phyloP scores from a whole-genome alignment of 352 stramenopile genomes.

The Phytophthora hybrid region DNA sequence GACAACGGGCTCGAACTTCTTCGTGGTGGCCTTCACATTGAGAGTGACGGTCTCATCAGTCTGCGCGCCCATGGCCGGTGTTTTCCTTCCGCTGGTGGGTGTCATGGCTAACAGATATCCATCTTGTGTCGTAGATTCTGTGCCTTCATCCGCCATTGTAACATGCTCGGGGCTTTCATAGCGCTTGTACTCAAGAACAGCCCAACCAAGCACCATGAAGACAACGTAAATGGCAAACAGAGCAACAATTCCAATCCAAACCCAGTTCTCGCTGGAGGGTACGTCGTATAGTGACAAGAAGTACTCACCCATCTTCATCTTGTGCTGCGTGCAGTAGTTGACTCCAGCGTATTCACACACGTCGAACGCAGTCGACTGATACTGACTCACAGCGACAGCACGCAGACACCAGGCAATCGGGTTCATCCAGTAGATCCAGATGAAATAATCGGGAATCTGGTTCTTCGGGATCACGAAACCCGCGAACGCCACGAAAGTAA shows the following conservation, averaged over 20 bases:
- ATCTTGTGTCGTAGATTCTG: constrained; percentile 8
- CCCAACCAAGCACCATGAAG: constrained; percentile 42
- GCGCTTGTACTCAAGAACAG: constrained; percentile 44
- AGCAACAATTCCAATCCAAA: constrained; percentile 57
- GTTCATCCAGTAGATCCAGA: constrained; percentile 84
- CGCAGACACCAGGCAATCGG: constrained; percentile 70
- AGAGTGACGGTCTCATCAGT: constrained; percentile 9
- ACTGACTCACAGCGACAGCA: constrained; percentile 63
- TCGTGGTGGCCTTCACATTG: constrained; percentile 12
- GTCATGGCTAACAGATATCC: constrained; percentile 25
- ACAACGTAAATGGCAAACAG: constrained; percentile 48
- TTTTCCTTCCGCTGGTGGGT: constrained; percentile 21
- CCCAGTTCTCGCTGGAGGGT: constrained; percentile 48
- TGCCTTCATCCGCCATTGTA: constrained; percentile 5
- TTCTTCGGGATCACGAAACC: constrained; percentile 66
- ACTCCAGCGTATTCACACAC: constrained; percentile 49
- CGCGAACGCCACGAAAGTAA: constrained; percentile 69
- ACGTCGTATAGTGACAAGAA: constrained; percentile 61
- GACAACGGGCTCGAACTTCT: constrained; percentile 31
- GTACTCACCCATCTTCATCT: constrained; percentile 49
- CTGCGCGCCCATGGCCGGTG: not conserved
- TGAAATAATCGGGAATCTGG: constrained; percentile 64
- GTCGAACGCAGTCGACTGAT: constrained; percentile 42
- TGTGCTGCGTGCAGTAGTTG: constrained; percentile 52
- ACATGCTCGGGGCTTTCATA: constrained; percentile 27